Base-by-base conservation (phyloP, 768 basidiomycete species). In the Lactarius hatsudake region DNA sequence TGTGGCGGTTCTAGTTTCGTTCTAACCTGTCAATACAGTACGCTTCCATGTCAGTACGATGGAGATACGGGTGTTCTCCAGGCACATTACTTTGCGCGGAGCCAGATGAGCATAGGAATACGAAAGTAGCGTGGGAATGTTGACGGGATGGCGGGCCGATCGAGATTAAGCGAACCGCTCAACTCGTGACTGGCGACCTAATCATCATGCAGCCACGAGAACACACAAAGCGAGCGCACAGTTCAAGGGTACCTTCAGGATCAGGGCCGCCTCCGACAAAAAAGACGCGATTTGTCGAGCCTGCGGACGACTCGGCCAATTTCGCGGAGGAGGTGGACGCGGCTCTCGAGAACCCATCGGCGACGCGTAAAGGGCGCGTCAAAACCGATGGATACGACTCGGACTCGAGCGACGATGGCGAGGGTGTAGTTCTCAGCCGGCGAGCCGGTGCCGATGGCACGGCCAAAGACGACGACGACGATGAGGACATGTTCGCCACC, bases 391-490 rank as follows among this genome's bases (percentile, higher is more conserved):
- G 96, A 18, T 98, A 97, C 75, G 94, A 96, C 15, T 94, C 93
- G 1, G 95, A 97, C 78, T 96, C 94, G 2, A 94, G 87, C 64
- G 93, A 96, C 74, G 95, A 97, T 69, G 94, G 92, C 3, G 94
- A 97, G 76, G 90, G 93, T n/a, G 93, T 96, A 43, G 95, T 95
- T 10, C 78, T 78, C n/a, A 92, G 90, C 74, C 84, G 95, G 66
- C 84, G 86, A 76, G 71, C 78, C 36, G 75, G 70, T 32, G 73
- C 69, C 20, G 86, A 85, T 38, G 79, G 75, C 59, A 77, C 74
- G 1, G 80, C 80, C 1, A 84, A 80, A 17, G 83, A 81, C 1
- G 86, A 83, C 13, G 86, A 80, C 20, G 82, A 81, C 13, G 86
- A n/a, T n/a, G n/a, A 89, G 23, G 88, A 86, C 28, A 93, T 94